Base-by-base conservation (phyloP, 2,329 filamentous ascomycete species). In the Hirsutella rhossiliensis region DNA sequence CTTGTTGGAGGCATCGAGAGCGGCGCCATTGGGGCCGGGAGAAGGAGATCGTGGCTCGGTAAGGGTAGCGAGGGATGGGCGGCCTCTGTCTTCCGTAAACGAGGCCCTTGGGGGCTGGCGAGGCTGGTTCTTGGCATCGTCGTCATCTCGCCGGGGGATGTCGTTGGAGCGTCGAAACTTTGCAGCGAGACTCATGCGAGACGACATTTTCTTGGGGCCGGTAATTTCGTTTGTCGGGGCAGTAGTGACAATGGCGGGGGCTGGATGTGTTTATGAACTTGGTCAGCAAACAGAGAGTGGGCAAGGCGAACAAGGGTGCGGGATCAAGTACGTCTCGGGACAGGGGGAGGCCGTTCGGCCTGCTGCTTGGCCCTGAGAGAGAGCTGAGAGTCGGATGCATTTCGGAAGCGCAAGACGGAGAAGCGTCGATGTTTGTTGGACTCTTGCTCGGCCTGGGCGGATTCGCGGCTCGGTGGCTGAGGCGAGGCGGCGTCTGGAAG, bases 311-410 rank as follows among this genome's bases (percentile, higher is more conserved):
- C 8, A 41, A 39, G 45, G 47, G 41, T 44, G 40, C 31, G 31
- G 32, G 34, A 12, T 23, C 37, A 65, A 63, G 51, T 77, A 79
- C 70, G 74, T 64, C 66, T 75, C 58, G 69, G 79, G 57, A 76
- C 69, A 54, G 71, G 80, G 55, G 72, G 78, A 19, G 70, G 63
- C 53, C 67, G 72, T 55, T 72, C 67, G 47, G 70, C 67, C 45
- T 87, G 81, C 54, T 83, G 76, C 60, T 82, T 88, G 43, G 83
- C 82, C 59, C 79, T 77, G 28, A 80, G 70, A 11, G 87, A 87
- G 48, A 97, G 67, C 62, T 95, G 88, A 42, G 88, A 84, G 65
- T 97, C 90, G 9, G 89, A 96, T 48, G 87, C 89, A 74, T 95
- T 89, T 56, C 88, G 84, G 61, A 92, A 88, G 57, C 83, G 82